Percentiles rank a stretch among this genome's conserved stretches.
Evolutionary conservation across 2,329 filamentous ascomycete species (phyloP).

Genomic region (Fusarium succisae): DNA sequence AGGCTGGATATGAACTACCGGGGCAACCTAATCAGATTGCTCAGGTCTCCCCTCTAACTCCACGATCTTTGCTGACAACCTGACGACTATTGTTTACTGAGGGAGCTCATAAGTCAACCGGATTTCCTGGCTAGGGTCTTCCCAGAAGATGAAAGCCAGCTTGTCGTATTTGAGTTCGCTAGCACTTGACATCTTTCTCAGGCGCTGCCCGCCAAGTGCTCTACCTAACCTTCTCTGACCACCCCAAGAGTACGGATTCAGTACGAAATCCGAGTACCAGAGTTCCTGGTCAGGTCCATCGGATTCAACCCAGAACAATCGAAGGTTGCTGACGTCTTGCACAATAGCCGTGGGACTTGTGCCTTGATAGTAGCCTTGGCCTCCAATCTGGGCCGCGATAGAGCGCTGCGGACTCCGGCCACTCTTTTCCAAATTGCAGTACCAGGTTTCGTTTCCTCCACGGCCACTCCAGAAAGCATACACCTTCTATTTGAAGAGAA

Average conservation of each 20-base stretch:
- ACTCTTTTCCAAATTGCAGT: too few species aligned
- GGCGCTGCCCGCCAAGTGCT: fast-evolving
- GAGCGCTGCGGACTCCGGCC: neutral
- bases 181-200: neutral
- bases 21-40: neutral
- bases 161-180: fast-evolving
- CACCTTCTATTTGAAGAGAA: too few species aligned
- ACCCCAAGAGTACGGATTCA: neutral
- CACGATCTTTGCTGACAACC: neutral
- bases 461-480: too few species aligned
- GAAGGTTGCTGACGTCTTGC: fast-evolving
- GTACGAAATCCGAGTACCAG: fast-evolving
- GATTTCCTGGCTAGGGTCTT: fast-evolving
- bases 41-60: neutral
- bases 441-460: too few species aligned
- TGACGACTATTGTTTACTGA: fast-evolving
- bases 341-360: neutral
- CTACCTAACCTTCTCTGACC: neutral
- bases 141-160: neutral
- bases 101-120: neutral
- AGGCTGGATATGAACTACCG: neutral
- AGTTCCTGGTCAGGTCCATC: neutral
- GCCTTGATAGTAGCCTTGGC: neutral
- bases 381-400: neutral
- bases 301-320: neutral